These are phyloP conservation scores for Dioscorea dumetorum DNA, from an alignment of 106 monocot genomes.

Conservation along the genomic window DNA sequence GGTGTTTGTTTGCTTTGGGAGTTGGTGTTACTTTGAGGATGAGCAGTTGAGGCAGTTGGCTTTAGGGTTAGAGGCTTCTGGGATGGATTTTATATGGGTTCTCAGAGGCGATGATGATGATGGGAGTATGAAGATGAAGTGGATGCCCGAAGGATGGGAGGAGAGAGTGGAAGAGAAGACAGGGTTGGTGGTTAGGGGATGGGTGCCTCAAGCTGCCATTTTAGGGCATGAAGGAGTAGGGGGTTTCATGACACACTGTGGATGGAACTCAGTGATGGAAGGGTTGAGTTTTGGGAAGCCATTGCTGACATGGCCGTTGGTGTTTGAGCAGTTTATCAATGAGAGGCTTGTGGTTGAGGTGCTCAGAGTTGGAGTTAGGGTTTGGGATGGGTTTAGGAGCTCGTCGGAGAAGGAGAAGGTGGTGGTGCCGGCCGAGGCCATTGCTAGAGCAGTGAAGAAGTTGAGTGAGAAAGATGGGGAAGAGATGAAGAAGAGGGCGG, in stretches of 20 bases:
- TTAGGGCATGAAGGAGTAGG: not conserved
- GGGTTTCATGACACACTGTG: conserved; percentile 10
- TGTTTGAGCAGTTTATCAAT: conserved; percentile 12
- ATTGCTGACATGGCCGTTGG: conserved; percentile 13
- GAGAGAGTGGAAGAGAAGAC: not conserved
- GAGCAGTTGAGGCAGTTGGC: conserved; percentile 1
- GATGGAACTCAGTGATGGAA: conserved; percentile 17
- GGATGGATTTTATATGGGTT: not conserved
- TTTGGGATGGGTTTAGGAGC: conserved; percentile 5
- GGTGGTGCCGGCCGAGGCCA: no score
- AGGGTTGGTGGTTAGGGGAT: conserved; percentile 6
- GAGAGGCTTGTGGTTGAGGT: conserved; percentile 11
- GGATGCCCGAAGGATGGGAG: conserved; percentile 8
- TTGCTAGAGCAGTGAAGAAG: no score
- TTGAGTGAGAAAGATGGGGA: no score
- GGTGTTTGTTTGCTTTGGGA: conserved; percentile 2
- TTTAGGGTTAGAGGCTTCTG: not conserved
- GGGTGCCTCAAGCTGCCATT: conserved; percentile 8
- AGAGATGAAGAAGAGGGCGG: no score
- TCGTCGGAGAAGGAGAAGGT: not conserved
- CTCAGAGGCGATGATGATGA: not conserved
- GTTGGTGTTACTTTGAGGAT: conserved; percentile 6
- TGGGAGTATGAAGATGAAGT: not conserved
- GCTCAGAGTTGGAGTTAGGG: not conserved
- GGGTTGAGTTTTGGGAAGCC: conserved; percentile 4